Base-by-base conservation (phyloP, 345 rosid species). In the Kandelia obovata region DNA sequence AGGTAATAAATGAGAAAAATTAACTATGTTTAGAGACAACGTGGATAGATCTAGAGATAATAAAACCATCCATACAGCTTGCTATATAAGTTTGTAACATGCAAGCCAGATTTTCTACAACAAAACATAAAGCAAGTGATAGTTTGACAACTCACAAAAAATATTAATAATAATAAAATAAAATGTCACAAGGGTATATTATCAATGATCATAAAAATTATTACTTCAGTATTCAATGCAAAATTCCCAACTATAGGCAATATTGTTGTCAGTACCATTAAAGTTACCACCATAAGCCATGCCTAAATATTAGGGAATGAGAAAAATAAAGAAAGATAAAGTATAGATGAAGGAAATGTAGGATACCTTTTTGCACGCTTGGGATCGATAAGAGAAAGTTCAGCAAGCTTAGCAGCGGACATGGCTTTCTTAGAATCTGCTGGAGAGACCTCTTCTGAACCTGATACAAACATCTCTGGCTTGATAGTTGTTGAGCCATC, bases 331-430 rank as follows among this genome's bases (percentile, higher is more conserved):
- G 17, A 34, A 19, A 30, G 25, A 53, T 26, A 57, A 35, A 15
- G 62, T 7, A 71, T 49, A 46, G 17, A 30, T 2, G 59, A 67
- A 11, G 34, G 19, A 49, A 17, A 30, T 46, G 30, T 1, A 10
- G 5, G n/a, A 56, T 77, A 95, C 99, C 99, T 90, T 80, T 92
- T 92, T 10, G 99, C 99, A 34, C 97, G 97, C 77, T 87, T 96
- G 37, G 99, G 99, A 77, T 96, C 99, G 43, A 88, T 73, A 58
- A 89, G 90, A 61, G 99, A 97, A 76, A 96, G 98, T 85, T 96
- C 98, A 55, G 99, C 95, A 78, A 96, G 98, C 85, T 96, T 90
- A 65, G 96, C 80, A 74, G 97, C 89, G 56, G 99, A 90, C 73
- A 90, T 78, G 10, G 92, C 87, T 75, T 96, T 96, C 89, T 90